A percentile compares a stretch with the other conserved stretches of the same genome.
Conservation (phyloP, 1,284 basidiomycete genomes). For the Boletus mariae region DNA sequence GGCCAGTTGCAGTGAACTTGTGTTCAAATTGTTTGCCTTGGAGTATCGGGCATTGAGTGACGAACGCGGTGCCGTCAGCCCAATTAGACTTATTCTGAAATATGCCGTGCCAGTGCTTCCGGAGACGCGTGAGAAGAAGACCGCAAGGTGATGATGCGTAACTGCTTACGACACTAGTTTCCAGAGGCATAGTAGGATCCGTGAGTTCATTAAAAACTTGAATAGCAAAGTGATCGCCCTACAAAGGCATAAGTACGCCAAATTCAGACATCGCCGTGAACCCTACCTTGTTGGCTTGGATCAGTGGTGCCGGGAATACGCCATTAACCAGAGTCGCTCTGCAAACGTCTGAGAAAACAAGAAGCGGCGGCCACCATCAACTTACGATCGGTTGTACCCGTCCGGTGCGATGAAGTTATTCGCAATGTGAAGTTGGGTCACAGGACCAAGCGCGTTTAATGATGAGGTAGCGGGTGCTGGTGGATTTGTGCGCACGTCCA, state of each 20-base stretch:
- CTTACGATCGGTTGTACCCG: constrained; percentile 34
- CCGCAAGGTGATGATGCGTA: background rate
- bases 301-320: constrained; percentile 26
- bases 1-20: constrained; percentile 18
- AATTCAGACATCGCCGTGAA: background rate
- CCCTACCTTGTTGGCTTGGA: constrained; percentile 23
- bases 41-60: constrained; percentile 35
- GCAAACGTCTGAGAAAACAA: background rate
- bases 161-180: constrained; percentile 34
- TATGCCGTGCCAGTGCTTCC: constrained; percentile 37
- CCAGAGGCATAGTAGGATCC: constrained; percentile 30
- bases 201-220: constrained; percentile 32
- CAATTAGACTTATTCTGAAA: constrained; percentile 30
- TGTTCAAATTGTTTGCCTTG: constrained; percentile 25
- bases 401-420: constrained; percentile 34
- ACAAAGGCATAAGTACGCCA: background rate
- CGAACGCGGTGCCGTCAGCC: constrained; percentile 31
- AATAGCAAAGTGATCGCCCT: constrained; percentile 23
- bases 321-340: constrained; percentile 29
- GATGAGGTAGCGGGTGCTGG: background rate
- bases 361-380: background rate
- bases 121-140: background rate
- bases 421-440: constrained; percentile 16
- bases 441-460: constrained; percentile 17
- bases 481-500: background rate